A percentile compares a stretch with the other conserved stretches of the same genome.
Evolutionary conservation across 1,284 basidiomycete genomes (phyloP).

Genomic region (Neolentinus lepideus): DNA sequence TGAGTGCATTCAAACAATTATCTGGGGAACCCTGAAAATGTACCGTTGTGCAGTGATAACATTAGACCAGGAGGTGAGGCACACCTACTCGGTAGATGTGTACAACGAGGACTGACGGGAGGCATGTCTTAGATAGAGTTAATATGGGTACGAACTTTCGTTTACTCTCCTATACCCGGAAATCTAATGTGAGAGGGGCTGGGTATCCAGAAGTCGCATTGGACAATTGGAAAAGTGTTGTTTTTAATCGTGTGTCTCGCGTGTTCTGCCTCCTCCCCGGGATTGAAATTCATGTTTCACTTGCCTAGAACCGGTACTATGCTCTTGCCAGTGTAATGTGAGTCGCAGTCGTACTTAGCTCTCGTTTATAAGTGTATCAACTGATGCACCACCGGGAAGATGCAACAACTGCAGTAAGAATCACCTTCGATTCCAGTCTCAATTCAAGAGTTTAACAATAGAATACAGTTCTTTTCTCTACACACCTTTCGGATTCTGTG

Average conservation of each 20-base stretch:
- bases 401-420: neutral
- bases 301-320: neutral
- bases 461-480: neutral
- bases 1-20: too few relatives aligned
- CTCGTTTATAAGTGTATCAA: neutral
- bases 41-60: too few relatives aligned
- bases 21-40: too few relatives aligned
- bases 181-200: slow-evolving; percentile 19
- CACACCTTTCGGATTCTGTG: neutral
- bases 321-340: neutral
- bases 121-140: too few relatives aligned
- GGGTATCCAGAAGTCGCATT: slow-evolving; percentile 28
- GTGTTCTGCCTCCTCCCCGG: neutral
- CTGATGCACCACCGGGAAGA: slow-evolving; percentile 10
- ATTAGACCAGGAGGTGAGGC: too few relatives aligned
- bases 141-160: too few relatives aligned
- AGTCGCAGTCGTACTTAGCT: neutral
- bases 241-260: neutral
- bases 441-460: neutral
- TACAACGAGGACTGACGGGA: too few relatives aligned
- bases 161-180: too few relatives aligned
- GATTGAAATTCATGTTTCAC: neutral
- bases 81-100: too few relatives aligned
- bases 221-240: neutral
- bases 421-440: neutral